Base-by-base conservation (phyloP, 2,329 filamentous ascomycete species). In the Sclerotinia sclerotiorum region DNA sequence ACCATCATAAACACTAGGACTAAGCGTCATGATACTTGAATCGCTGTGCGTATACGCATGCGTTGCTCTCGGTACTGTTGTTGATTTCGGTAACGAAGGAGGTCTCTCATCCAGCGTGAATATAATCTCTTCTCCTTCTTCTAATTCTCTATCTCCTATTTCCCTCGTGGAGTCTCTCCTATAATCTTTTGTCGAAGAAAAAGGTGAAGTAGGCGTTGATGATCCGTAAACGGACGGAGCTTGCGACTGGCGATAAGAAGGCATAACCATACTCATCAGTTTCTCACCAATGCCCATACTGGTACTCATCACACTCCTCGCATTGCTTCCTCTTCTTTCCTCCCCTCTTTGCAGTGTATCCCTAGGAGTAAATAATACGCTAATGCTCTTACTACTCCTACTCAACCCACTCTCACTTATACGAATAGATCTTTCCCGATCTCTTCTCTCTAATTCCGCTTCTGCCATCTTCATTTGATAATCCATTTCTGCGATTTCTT, bases 301-400 rank as follows among this genome's bases (percentile, higher is more conserved):
- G 27, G 6, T 32, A 7, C 32, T 44, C 61, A 42, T 46, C 24
- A 61, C n/a, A n/a, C 54, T 60, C 44, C 55, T 35, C n/a, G 10
- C 32, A 3, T 29, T 19, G 15, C n/a, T 24, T 46, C 19, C 42
- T 17, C 48, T 7, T 4, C 35, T 42, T 21, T 27, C 46, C 24
- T 11, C n/a, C 0, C 27, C 21, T 5, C 44, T 62, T 2, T 19
- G 24, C 0, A 35, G 46, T 1, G 52, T 21, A 2, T 48, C 35
- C 15, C 65, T 15, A 0, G 56, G 56, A 2, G 32, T 62, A 10
- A 67, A 67, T 5, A 62, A 48, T 21, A 55, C 65, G 11, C 65
- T 62, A 7, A 67, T 62, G 11, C 65, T 67, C 39, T 67, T 67
- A 24, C 56, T 62, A 35, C 65, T 62, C 21, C 55, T 54, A 19